A percentile compares a stretch with the other conserved stretches of the same genome.
Evolutionary conservation across 1,139 yeast genomes (phyloP).

Genomic region (Lodderomyces metapsilosis): DNA sequence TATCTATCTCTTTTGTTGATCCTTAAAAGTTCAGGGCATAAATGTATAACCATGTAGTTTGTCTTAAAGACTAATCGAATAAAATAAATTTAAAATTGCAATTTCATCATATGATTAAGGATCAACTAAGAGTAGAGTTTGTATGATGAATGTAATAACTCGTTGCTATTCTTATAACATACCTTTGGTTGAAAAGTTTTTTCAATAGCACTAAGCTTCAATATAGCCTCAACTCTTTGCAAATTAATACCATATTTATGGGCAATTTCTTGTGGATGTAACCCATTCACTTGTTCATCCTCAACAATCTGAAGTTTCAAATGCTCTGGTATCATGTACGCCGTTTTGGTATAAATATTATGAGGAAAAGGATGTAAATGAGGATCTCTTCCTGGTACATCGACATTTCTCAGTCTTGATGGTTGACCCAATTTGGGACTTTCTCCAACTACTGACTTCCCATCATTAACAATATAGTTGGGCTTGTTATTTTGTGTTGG

Average conservation of each 20-base stretch:
- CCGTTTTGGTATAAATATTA: slow-evolving; percentile 69
- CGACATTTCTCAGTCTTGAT: neutral
- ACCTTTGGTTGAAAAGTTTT: slow-evolving; percentile 58
- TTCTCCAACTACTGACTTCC: slow-evolving; percentile 34
- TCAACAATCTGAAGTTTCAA: slow-evolving; percentile 59
- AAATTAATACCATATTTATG: slow-evolving; percentile 77
- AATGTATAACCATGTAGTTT: slow-evolving; percentile 51
- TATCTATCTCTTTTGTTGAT: neutral
- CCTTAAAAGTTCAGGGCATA: slow-evolving; percentile 10
- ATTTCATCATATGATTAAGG: slow-evolving; percentile 24
- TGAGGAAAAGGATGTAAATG: slow-evolving; percentile 74
- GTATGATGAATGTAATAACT: too few relatives aligned
- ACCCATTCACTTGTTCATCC: slow-evolving; percentile 52
- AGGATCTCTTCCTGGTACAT: slow-evolving; percentile 22
- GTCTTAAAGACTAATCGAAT: slow-evolving; percentile 87
- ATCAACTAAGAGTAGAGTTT: too few relatives aligned
- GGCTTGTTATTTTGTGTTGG: slow-evolving; percentile 74
- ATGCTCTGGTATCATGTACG: slow-evolving; percentile 54
- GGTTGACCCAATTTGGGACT: neutral
- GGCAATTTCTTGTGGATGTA: slow-evolving; percentile 72
- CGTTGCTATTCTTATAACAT: too few relatives aligned
- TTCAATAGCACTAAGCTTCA: slow-evolving; percentile 66
- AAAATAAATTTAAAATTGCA: slow-evolving; percentile 11
- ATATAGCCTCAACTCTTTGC: slow-evolving; percentile 83
- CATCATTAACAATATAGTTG: slow-evolving; percentile 69